A percentile compares a stretch with the other conserved stretches of the same genome.
phyloP scores from a whole-genome alignment of 2,329 filamentous ascomycete species.

The Alternaria incomplexa region DNA sequence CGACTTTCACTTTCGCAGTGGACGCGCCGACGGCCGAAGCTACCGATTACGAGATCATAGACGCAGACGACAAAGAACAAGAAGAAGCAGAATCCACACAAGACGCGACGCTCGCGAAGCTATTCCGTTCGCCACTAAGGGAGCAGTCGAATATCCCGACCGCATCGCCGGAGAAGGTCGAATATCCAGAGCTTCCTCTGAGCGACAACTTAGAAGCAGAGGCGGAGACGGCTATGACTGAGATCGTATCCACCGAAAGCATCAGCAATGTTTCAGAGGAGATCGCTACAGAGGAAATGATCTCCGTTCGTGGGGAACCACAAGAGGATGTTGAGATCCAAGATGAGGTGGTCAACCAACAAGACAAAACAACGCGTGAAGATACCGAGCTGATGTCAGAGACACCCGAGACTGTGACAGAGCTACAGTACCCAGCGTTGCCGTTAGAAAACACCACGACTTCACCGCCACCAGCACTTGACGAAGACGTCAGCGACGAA shows the following conservation, averaged over 20 bases:
- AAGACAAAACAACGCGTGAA: neutral
- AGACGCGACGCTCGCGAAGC: constrained; percentile 25
- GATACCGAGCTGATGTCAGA: neutral
- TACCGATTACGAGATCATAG: constrained; percentile 11
- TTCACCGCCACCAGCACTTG: neutral
- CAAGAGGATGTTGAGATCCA: neutral
- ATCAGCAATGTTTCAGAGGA: neutral
- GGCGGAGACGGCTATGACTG: neutral
- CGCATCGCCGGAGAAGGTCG: constrained; percentile 17
- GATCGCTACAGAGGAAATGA: neutral
- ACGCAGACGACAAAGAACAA: neutral
- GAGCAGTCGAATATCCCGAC: neutral
- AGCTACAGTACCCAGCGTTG: constrained; percentile 21
- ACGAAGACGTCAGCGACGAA: constrained; percentile 1
- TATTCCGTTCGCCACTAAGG: constrained; percentile 35
- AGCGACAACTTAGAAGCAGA: constrained; percentile 1
- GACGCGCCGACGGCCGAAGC: constrained; percentile 16
- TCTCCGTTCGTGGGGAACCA: neutral
- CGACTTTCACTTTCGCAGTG: constrained; percentile 27
- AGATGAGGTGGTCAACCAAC: neutral
- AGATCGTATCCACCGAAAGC: neutral
- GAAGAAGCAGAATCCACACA: constrained; percentile 10
- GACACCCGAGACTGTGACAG: neutral
- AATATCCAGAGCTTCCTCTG: constrained; percentile 24
- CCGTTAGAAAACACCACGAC: neutral